Evolutionary conservation across 1,139 yeast species (phyloP).

Genomic region (Yamadazyma jaroonii): DNA sequence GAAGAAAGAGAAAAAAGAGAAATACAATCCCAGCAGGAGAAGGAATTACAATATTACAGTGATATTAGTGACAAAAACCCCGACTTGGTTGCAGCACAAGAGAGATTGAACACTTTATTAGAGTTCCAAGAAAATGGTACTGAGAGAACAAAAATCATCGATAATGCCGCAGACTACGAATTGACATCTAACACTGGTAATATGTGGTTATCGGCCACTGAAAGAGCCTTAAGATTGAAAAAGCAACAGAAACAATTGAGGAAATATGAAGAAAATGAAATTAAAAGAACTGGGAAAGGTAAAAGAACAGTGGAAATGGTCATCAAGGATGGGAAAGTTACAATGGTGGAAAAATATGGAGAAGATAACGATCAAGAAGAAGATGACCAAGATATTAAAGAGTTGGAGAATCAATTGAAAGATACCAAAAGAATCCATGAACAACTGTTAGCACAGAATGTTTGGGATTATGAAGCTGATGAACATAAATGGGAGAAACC

Average conservation of each 20-base stretch:
- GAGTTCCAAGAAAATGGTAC: conserved; percentile 84
- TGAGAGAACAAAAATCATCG: conserved; percentile 88
- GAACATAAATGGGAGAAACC: conserved; percentile 52
- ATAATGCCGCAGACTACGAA: conserved; percentile 89
- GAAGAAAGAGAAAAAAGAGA: conserved; percentile 23
- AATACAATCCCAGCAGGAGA: conserved; percentile 28
- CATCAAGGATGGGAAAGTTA: conserved; percentile 78
- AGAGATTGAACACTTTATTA: conserved; percentile 66
- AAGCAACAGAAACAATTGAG: conserved; percentile 75
- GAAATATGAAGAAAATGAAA: conserved; percentile 57
- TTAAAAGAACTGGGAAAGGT: conserved; percentile 67
- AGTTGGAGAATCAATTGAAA: conserved; percentile 15
- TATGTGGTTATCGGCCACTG: conserved; percentile 87
- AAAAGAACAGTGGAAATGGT: conserved; percentile 74
- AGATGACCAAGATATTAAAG: conserved; percentile 22
- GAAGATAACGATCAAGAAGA: conserved; percentile 18
- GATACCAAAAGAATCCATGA: conserved; percentile 17
- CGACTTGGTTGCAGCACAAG: conserved; percentile 66
- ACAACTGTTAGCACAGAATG: conserved; percentile 14
- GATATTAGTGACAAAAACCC: conserved; percentile 38
- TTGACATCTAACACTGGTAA: conserved; percentile 49
- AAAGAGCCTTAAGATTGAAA: conserved; percentile 78
- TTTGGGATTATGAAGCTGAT: conserved; percentile 63
- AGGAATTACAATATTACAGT: conserved; percentile 34
- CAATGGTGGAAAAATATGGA: conserved; percentile 40